A percentile compares a stretch with the other conserved stretches of the same genome.
These are phyloP conservation scores for Grosmannia serpens DNA, from an alignment of 2,329 filamentous ascomycete species.

Conservation along the genomic window DNA sequence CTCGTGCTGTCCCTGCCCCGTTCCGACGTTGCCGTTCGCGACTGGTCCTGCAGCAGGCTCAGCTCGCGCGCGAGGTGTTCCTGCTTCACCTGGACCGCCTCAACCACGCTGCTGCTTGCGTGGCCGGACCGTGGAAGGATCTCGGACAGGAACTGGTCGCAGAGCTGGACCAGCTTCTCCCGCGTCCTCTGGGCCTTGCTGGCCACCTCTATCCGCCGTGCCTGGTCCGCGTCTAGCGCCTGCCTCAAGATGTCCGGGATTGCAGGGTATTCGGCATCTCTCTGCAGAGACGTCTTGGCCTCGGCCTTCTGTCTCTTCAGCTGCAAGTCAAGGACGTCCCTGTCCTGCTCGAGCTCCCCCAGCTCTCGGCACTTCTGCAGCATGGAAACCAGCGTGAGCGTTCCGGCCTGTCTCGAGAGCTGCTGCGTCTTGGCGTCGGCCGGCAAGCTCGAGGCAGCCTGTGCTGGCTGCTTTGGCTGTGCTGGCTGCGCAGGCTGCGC, in stretches of 20 bases:
- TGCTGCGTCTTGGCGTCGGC: neutral
- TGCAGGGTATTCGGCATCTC: constrained; percentile 8
- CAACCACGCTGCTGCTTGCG: neutral
- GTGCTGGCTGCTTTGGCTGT: neutral
- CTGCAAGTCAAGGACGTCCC: neutral
- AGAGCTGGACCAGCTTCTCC: neutral
- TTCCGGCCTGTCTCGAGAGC: neutral
- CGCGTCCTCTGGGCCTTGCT: neutral
- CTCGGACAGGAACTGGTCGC: neutral
- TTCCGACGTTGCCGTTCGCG: neutral
- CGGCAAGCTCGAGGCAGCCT: neutral
- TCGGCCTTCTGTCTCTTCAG: constrained; percentile 1
- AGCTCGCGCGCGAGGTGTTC: neutral
- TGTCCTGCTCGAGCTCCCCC: neutral
- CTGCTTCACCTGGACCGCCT: neutral
- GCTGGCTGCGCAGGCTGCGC: neutral
- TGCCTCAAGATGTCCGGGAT: neutral
- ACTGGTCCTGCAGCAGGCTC: neutral
- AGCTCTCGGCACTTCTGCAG: constrained; percentile 2
- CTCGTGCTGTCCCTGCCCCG: neutral
- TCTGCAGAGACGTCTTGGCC: neutral
- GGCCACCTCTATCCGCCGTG: neutral
- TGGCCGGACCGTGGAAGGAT: neutral
- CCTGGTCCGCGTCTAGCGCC: neutral
- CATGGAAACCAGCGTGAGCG: neutral